phyloP scores from a whole-genome alignment of 177 flowering plant species.

The Vitis hybrid region DNA sequence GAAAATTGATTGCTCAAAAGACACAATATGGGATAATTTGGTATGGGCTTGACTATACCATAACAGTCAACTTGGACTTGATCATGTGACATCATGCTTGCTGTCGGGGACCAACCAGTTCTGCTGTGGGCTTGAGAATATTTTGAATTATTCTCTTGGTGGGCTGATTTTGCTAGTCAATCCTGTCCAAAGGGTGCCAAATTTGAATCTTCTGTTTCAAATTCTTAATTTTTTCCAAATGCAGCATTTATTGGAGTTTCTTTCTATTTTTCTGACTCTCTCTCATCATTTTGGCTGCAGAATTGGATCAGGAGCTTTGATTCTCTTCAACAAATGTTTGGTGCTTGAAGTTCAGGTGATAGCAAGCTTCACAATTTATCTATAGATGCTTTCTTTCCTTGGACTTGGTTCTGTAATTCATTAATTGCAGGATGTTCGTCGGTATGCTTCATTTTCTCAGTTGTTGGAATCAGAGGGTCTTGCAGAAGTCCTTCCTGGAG shows the following conservation, averaged over 20 bases:
- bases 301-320: slow-evolving; percentile 48
- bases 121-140: too few species aligned
- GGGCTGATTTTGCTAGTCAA: too few species aligned
- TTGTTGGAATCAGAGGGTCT: slow-evolving; percentile 70
- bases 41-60: too few species aligned
- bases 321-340: slow-evolving; percentile 70
- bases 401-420: slow-evolving; percentile 1
- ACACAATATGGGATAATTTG: too few species aligned
- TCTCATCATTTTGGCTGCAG: slow-evolving; percentile 31
- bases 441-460: slow-evolving; percentile 67
- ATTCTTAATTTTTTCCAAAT: neutral
- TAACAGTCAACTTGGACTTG: too few species aligned
- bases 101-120: too few species aligned
- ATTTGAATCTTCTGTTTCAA: neutral
- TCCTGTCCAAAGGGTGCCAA: too few species aligned
- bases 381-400: neutral
- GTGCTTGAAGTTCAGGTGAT: slow-evolving; percentile 70
- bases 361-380: neutral
- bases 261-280: neutral
- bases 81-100: too few species aligned
- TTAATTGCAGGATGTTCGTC: slow-evolving; percentile 48
- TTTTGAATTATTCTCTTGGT: too few species aligned
- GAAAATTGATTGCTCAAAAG: too few species aligned
- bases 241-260: neutral
- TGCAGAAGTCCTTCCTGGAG: slow-evolving; percentile 71